These are phyloP conservation scores for Aureobasidium namibiae DNA, from an alignment of 2,329 filamentous ascomycete species.

Conservation along the genomic window DNA sequence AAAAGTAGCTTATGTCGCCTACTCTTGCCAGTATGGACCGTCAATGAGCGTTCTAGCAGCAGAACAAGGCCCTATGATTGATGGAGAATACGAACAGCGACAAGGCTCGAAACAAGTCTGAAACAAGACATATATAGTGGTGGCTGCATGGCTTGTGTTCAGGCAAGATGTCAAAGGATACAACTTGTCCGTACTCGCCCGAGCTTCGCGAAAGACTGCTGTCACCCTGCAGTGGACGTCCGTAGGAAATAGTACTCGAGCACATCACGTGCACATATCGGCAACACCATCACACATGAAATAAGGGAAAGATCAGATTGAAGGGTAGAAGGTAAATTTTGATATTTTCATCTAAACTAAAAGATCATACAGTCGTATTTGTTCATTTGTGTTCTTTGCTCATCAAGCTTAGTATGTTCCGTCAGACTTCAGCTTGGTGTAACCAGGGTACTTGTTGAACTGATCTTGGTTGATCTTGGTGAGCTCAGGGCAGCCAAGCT, in stretches of 20 bases:
- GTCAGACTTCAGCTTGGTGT: slow-evolving; percentile 15
- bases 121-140: not conserved
- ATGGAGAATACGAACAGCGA: not conserved
- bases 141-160: not conserved
- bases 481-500: slow-evolving; percentile 22
- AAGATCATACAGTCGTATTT: not conserved
- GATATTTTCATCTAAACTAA: not conserved
- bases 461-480: slow-evolving; percentile 21
- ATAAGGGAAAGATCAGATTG: not conserved
- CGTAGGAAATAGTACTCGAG: too few species aligned
- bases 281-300: not conserved
- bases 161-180: not conserved
- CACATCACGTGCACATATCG: too few species aligned
- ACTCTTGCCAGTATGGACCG: not conserved
- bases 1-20: not conserved
- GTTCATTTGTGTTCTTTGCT: not conserved
- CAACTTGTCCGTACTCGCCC: not conserved
- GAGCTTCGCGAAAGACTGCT: too few species aligned
- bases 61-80: not conserved
- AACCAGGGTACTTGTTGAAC: slow-evolving; percentile 23
- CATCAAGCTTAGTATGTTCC: not conserved
- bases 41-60: too few species aligned
- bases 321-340: not conserved
- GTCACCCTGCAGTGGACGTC: too few species aligned
- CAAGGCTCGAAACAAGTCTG: not conserved